Evolutionary conservation across 768 basidiomycete species (phyloP).

Genomic region (Kwoniella mangroviensis): DNA sequence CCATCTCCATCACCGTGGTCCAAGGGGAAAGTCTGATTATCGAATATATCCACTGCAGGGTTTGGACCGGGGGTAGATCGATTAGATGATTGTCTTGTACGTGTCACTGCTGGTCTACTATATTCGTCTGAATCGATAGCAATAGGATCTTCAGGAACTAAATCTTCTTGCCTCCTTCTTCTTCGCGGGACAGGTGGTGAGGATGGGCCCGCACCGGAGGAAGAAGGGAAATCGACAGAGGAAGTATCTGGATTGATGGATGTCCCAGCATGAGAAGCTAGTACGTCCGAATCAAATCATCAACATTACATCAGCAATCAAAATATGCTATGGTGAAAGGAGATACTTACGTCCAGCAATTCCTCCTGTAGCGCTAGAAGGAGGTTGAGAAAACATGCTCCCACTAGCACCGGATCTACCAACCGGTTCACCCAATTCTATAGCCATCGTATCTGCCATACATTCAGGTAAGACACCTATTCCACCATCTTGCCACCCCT

Average conservation of each 20-base stretch:
- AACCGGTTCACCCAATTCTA: slow-evolving; percentile 73
- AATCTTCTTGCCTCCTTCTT: slow-evolving; percentile 40
- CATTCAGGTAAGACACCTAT: slow-evolving; percentile 75
- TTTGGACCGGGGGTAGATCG: slow-evolving; percentile 19
- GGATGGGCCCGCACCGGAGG: slow-evolving; percentile 28
- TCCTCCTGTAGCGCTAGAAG: neutral
- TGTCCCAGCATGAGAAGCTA: slow-evolving; percentile 18
- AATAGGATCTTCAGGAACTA: slow-evolving; percentile 17
- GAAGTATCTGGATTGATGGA: slow-evolving; percentile 37
- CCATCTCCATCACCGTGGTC: slow-evolving; percentile 61
- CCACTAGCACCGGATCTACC: slow-evolving; percentile 49
- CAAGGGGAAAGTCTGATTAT: slow-evolving; percentile 24
- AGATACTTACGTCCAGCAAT: slow-evolving; percentile 19
- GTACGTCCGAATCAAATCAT: neutral
- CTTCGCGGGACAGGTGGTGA: slow-evolving; percentile 29
- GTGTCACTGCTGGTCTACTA: slow-evolving; percentile 11
- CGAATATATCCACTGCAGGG: slow-evolving; percentile 27
- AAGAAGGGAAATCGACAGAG: slow-evolving; percentile 34
- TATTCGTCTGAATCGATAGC: slow-evolving; percentile 12
- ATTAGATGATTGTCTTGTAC: slow-evolving; percentile 17
- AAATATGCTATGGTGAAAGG: neutral
- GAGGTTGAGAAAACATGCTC: no score
- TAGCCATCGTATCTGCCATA: slow-evolving; percentile 65
- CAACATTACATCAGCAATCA: neutral
- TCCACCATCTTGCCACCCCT: slow-evolving; percentile 65